Evolutionary conservation across 2,329 filamentous ascomycete genomes (phyloP), one percentile per base, ranked within the genome.

Genomic region (Tricladium varicosporioides): DNA sequence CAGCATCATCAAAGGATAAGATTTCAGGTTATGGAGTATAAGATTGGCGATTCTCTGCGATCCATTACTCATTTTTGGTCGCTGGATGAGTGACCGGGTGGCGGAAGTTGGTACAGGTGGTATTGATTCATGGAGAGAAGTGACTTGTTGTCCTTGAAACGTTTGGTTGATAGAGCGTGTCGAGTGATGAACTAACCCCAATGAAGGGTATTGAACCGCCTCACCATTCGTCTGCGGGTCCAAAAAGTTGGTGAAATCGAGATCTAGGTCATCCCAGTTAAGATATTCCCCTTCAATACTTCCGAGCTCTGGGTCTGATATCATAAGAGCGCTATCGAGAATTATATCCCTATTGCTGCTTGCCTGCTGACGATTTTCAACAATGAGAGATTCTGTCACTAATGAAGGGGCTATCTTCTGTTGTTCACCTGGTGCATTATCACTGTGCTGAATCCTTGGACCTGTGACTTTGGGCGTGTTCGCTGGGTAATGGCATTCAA

Each of bases 1-100:
- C 31, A 72, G 58, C 67, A 76, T 72, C 71, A 74, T 74, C 51
- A 68, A 55, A 1, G 73, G 71, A 59, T 75, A 78, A 0, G 75
- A 76, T 59, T 73, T 76, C 16, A 78, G 60, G 4, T 67, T 77
- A 50, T 73, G 70, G 5, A 71, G 54, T 1, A 77, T 74, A 2
- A 76, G 69, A 19, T 66, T 70, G n/a, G 69, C 63, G 9, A 65
- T 72, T 60, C 70, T 68, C 56, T 74, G 66, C 13, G 67, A 46
- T n/a, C 68, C 70, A 1, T 61, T 48, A 13, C 60, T 65, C 8
- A 60, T 33, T 32, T 63, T 69, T 32, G 67, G 63, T 51, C 66
- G 66, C 5, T 59, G 63, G 36, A 63, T 60, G 42, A 75, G 64
- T 19, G 67, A 69, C 42, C 70, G 67, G 10, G 62, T 8, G 18